Conservation (phyloP, 345 rosid genomes). For the Brassica rapa region DNA sequence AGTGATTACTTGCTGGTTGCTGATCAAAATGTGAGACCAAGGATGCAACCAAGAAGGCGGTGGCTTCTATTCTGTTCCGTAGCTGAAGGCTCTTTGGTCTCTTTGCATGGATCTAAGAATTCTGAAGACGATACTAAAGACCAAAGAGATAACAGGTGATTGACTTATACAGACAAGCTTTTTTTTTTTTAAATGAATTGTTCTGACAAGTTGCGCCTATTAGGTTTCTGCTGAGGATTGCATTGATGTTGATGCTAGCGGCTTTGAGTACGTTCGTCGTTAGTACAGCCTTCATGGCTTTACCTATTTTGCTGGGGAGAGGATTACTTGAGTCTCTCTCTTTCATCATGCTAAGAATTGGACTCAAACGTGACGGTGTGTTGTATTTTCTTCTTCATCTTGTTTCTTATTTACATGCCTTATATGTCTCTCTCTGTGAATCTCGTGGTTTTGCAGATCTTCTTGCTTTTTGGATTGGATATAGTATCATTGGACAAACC, state of each 20-base stretch:
- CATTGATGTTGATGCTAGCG: conserved; percentile 26
- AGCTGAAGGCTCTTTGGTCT: conserved; percentile 27
- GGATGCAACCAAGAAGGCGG: not conserved
- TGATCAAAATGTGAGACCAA: conserved; percentile 10
- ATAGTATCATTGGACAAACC: not conserved
- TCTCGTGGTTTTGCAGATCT: conserved; percentile 22
- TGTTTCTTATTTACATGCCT: not conserved
- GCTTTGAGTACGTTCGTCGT: conserved; percentile 20
- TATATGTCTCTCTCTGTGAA: not conserved
- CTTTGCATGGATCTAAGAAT: not conserved
- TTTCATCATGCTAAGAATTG: not conserved
- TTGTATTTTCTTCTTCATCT: not conserved
- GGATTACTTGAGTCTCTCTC: not conserved
- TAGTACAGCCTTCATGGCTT: conserved; percentile 20
- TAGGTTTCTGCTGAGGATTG: conserved; percentile 27
- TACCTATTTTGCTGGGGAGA: conserved; percentile 33
- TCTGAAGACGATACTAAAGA: conserved; percentile 8
- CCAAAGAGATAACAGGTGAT: conserved; percentile 11
- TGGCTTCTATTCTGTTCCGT: not conserved
- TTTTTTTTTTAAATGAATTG: not conserved
- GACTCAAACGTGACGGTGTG: conserved; percentile 15
- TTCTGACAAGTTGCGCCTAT: not conserved
- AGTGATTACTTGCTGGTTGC: conserved; percentile 21
- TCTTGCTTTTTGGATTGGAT: conserved; percentile 22
- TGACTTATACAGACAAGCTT: not conserved